Evolutionary conservation across 352 stramenopile genomes (phyloP).

Genomic region (Pythium dissotocum): DNA sequence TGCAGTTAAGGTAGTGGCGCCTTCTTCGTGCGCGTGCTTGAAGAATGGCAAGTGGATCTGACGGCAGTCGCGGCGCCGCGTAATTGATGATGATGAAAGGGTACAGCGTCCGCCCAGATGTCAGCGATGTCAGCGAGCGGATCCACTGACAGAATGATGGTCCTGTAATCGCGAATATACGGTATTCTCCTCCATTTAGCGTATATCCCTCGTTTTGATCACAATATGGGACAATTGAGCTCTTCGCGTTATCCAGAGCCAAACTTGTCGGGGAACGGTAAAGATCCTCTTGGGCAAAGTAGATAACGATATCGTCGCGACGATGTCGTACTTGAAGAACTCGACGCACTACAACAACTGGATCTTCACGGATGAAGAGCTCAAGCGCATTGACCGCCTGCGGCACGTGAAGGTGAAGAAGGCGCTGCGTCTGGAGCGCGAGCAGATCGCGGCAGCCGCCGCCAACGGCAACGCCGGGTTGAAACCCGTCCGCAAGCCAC

Average conservation of each 20-base stretch:
- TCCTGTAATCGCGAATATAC: background rate
- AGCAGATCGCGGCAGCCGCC: conserved; percentile 31
- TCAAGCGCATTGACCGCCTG: conserved; percentile 54
- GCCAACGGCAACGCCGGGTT: conserved; percentile 31
- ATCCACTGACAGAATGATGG: background rate
- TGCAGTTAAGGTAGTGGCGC: background rate
- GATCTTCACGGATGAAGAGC: conserved; percentile 72
- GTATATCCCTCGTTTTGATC: background rate
- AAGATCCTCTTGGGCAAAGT: background rate
- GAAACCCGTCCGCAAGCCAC: conserved; percentile 52
- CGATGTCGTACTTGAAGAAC: conserved; percentile 80
- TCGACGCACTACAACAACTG: conserved; percentile 91
- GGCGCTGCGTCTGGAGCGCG: conserved; percentile 62
- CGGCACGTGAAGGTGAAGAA: conserved; percentile 67
- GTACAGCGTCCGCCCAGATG: background rate
- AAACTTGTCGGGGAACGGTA: background rate
- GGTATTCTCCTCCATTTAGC: background rate
- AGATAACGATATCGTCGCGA: background rate
- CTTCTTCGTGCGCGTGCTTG: background rate
- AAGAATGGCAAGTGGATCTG: conserved; percentile 5
- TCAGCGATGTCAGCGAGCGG: background rate
- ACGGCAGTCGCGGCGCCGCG: conserved; percentile 3
- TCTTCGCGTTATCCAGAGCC: background rate
- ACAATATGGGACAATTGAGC: background rate
- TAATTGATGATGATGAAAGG: conserved; percentile 8